phyloP scores from a whole-genome alignment of 805 yeast genomes.

The Lipomyces chichibuensis region DNA sequence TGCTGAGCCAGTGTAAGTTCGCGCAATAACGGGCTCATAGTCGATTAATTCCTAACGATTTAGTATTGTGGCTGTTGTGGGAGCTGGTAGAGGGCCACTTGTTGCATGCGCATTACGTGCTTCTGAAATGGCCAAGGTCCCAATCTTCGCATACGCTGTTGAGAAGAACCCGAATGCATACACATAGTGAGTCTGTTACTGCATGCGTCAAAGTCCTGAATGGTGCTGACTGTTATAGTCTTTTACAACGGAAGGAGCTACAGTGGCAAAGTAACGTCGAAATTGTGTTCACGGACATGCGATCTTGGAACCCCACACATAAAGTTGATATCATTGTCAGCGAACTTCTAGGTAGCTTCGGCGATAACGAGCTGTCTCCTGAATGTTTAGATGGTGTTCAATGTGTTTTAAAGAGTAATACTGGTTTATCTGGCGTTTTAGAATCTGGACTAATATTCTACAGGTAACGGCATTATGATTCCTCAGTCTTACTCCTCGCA shows the following conservation, averaged over 20 bases:
- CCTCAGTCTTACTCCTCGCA: slow-evolving; percentile 63
- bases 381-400: slow-evolving; percentile 65
- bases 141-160: slow-evolving; percentile 55
- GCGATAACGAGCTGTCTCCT: slow-evolving; percentile 88
- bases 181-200: slow-evolving; percentile 28
- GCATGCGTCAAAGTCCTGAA: neutral
- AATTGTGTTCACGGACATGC: slow-evolving; percentile 61
- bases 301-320: slow-evolving; percentile 51
- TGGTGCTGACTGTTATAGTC: slow-evolving; percentile 24
- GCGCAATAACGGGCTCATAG: neutral
- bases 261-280: slow-evolving; percentile 59
- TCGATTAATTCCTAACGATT: slow-evolving; percentile 2
- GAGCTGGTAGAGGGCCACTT: slow-evolving; percentile 89
- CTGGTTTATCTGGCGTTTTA: slow-evolving; percentile 40
- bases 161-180: slow-evolving; percentile 74
- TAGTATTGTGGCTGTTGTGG: slow-evolving; percentile 61
- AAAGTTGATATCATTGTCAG: slow-evolving; percentile 67
- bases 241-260: slow-evolving; percentile 54
- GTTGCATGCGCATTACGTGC: slow-evolving; percentile 58
- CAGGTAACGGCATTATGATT: slow-evolving; percentile 56
- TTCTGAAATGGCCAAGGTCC: slow-evolving; percentile 40
- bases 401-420: slow-evolving; percentile 45
- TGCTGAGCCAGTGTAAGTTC: slow-evolving; percentile 4
- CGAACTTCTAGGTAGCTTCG: slow-evolving; percentile 87
- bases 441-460: neutral